These are phyloP conservation scores for Capsella bursapastoris DNA, from an alignment of 345 rosid genomes.

Conservation along the genomic window DNA sequence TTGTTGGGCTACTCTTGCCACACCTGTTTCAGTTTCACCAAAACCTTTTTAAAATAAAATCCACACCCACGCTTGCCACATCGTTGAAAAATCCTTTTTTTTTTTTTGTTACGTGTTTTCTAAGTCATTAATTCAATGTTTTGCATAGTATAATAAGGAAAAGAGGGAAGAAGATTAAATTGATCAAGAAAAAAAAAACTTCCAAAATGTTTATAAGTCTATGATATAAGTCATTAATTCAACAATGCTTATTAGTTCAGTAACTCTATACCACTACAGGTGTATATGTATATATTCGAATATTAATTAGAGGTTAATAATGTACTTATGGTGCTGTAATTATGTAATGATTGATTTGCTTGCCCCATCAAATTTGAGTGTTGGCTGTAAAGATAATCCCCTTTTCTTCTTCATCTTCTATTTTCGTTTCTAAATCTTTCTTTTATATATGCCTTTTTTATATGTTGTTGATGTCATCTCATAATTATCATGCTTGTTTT, in stretches of 20 bases:
- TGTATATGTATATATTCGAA: not conserved
- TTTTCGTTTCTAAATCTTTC: constrained; percentile 11
- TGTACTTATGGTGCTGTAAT: constrained; percentile 35
- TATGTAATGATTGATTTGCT: constrained; percentile 51
- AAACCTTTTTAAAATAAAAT: not conserved
- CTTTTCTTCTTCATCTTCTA: constrained; percentile 31
- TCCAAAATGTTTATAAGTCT: not conserved
- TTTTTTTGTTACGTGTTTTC: too few species aligned
- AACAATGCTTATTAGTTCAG: too few species aligned
- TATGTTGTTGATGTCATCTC: constrained; percentile 13
- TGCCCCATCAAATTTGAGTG: constrained; percentile 33
- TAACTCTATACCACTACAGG: not conserved
- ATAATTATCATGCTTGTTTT: not conserved
- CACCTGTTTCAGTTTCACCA: not conserved
- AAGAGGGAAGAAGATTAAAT: not conserved
- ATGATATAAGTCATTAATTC: too few species aligned
- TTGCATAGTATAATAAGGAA: not conserved
- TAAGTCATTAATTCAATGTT: too few species aligned
- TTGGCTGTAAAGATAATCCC: constrained; percentile 49
- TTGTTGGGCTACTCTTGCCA: not conserved
- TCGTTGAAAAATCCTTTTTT: too few species aligned
- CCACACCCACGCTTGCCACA: too few species aligned
- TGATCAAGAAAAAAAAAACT: too few species aligned
- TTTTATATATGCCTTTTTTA: constrained; percentile 29
- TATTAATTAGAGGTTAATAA: constrained; percentile 3